phyloP scores from a whole-genome alignment of 202 grass and related monocot genomes.

The Carex arenaria region DNA sequence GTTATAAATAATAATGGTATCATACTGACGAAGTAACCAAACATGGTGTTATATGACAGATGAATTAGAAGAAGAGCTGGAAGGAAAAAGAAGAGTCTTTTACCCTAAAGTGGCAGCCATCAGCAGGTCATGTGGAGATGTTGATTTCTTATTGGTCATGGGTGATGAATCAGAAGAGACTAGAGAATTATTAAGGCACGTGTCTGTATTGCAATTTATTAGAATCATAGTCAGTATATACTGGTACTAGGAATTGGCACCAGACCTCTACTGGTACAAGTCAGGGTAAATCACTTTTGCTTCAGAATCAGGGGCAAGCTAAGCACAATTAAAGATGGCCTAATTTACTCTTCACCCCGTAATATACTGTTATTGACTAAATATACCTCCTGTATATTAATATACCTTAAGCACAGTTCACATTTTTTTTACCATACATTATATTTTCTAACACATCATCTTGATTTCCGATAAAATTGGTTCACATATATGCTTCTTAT shows the following conservation, averaged over 20 bases:
- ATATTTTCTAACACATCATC: not conserved
- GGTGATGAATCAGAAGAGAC: conserved; percentile 88
- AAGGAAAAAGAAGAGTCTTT: conserved; percentile 51
- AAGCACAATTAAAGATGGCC: not conserved
- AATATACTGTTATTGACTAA: not conserved
- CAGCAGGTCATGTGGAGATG: conserved; percentile 84
- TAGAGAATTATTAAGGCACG: conserved; percentile 30
- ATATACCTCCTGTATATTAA: not conserved
- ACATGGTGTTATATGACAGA: not conserved
- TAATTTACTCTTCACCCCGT: not conserved
- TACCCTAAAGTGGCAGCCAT: conserved; percentile 83
- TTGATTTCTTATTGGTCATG: conserved; percentile 86
- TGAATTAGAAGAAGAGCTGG: not conserved
- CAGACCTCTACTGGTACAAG: not conserved
- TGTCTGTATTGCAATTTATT: not conserved
- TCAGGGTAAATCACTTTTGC: not conserved
- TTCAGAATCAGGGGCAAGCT: not conserved
- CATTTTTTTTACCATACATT: not conserved
- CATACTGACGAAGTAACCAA: no score
- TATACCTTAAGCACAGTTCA: not conserved
- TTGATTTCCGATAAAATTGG: not conserved
- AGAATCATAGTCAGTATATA: not conserved
- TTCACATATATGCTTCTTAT: not conserved
- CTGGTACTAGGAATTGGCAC: not conserved
- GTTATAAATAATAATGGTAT: no score